Conservation (phyloP, 177 flowering plant species). For the Vitis hybrid region DNA sequence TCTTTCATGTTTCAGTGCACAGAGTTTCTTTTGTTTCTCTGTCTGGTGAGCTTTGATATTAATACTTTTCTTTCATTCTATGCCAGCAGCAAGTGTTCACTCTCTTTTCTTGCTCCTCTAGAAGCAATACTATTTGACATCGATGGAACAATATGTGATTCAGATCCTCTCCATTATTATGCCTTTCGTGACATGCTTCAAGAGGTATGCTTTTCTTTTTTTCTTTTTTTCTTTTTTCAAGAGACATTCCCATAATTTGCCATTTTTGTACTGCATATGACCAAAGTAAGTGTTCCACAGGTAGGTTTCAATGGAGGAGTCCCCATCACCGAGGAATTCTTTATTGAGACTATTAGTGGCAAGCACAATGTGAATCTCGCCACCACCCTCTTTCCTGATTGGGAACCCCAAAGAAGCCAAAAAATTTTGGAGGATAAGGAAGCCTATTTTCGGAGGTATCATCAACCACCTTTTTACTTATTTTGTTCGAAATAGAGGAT, state of each 20-base stretch:
- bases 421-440: slow-evolving; percentile 67
- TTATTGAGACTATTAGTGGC: slow-evolving; percentile 48
- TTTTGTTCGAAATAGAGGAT: no score
- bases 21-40: no score
- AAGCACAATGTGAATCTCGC: slow-evolving; percentile 61
- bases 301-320: slow-evolving; percentile 68
- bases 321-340: slow-evolving; percentile 67
- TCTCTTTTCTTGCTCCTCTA: slow-evolving; percentile 48
- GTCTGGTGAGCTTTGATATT: no score
- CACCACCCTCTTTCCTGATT: slow-evolving; percentile 56
- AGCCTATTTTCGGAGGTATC: slow-evolving; percentile 54
- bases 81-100: slow-evolving; percentile 24
- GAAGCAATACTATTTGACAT: slow-evolving; percentile 64
- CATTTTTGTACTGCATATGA: no score
- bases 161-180: slow-evolving; percentile 59
- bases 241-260: no score
- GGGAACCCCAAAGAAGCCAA: slow-evolving; percentile 46
- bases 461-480: no score
- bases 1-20: no score
- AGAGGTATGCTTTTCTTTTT: slow-evolving; percentile 36
- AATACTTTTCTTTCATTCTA: no score
- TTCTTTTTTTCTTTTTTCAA: no score
- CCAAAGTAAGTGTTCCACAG: slow-evolving; percentile 21
- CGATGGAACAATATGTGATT: slow-evolving; percentile 75
- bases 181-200: slow-evolving; percentile 63